Evolutionary conservation across 208 protist species (phyloP), one percentile per base, ranked within the genome.

Genomic region (Trypanosomatidae sp.): DNA sequence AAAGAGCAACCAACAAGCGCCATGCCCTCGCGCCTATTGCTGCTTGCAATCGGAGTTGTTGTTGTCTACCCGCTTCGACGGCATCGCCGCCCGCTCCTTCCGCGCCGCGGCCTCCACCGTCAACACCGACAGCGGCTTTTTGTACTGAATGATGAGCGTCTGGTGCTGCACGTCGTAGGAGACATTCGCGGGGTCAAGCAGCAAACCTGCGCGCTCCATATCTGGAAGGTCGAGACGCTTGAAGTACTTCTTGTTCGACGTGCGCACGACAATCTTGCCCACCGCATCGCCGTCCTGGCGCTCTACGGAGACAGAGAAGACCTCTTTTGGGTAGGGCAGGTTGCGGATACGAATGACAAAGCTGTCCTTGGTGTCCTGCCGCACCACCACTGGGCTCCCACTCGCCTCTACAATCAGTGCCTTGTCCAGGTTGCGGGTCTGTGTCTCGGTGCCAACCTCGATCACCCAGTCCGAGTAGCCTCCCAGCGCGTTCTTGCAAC

Each of bases 181-280:
- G 30, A 98, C 84, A 25, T 84, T 66, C 47, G 81, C 25, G 0
- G 73, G 44, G 25, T 96, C 89, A 13, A 98, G 82, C 39, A 76
- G 81, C 33, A 98, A 77, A 0, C 73, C 28, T 1, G 79, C 75
- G 8, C 93, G 86, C 58, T 86, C 71, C 68, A 99, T 79, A 46
- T 96, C 95, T n/a, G 85, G 84, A 39, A 99, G 94, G 41, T 64
- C 71, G 46, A 99, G 73, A 22, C 91, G 75, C 83, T 98, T 98
- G 70, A 95, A 99, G 66, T 98, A 99, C 81, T 98, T 99, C 66
- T 97, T 98, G 85, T 99, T 99, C 19, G 78, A 87, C 12, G 97
- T 99, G 25, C 95, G 90, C 52, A 99, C 90, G 0, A 98, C 93
- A 65, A 99, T 92, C 79, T 94, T 86, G 17, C 89, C 90, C 0